Evolutionary conservation across 164 flowering plant genomes (phyloP).

Genomic region (Berberis thunbergii): DNA sequence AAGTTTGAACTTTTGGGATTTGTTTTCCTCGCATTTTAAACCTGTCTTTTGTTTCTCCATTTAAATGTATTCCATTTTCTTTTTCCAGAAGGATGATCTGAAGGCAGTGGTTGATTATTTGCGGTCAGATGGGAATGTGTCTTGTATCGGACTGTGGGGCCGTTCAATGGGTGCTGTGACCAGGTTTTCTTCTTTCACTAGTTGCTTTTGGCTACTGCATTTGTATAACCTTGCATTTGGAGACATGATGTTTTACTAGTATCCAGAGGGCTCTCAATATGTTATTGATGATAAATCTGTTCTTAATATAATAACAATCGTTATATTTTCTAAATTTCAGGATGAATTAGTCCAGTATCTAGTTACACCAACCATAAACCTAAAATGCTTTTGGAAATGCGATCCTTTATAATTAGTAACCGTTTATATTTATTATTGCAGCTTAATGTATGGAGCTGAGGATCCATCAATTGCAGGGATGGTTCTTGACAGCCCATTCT

Average conservation of each 20-base stretch:
- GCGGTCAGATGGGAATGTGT: slow-evolving; percentile 75
- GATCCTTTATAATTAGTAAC: not conserved
- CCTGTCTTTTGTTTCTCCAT: not conserved
- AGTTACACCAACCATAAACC: too few relatives aligned
- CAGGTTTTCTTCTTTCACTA: slow-evolving; percentile 35
- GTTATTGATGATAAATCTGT: too few relatives aligned
- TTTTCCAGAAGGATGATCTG: slow-evolving; percentile 88
- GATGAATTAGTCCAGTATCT: too few relatives aligned
- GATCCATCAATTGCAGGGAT: slow-evolving; percentile 98
- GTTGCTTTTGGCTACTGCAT: not conserved
- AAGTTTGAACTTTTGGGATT: too few relatives aligned
- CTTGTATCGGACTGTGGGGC: slow-evolving; percentile 98
- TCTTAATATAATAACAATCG: too few relatives aligned
- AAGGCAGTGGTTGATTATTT: slow-evolving; percentile 73
- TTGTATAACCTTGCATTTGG: not conserved
- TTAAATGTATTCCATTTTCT: not conserved
- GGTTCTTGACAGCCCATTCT: slow-evolving; percentile 98
- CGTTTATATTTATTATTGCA: slow-evolving; percentile 20
- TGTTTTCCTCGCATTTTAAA: not conserved
- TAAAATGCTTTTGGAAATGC: too few relatives aligned
- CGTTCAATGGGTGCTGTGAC: slow-evolving; percentile 99
- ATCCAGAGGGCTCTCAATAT: not conserved
- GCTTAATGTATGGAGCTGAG: slow-evolving; percentile 97
- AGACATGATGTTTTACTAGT: not conserved
- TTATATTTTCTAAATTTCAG: too few relatives aligned